A percentile compares a stretch with the other conserved stretches of the same genome.
These are phyloP conservation scores for Capsella rubella DNA, from an alignment of 441 rosid genomes.

Conservation along the genomic window DNA sequence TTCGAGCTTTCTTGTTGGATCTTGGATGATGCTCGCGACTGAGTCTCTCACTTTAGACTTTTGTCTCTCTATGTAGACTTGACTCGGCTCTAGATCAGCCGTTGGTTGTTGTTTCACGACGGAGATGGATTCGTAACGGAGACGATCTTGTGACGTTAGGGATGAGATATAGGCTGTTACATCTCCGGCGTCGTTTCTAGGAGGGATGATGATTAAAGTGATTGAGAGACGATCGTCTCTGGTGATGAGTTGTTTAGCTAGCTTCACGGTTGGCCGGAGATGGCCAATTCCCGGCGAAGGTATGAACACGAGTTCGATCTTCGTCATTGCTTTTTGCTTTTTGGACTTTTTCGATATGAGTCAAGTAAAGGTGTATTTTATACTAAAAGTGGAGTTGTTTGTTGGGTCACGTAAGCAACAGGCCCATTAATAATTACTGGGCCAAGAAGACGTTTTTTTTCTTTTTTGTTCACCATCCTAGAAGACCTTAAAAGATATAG, in stretches of 20 bases:
- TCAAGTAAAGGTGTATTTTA: background rate
- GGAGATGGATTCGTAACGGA: slow-evolving; percentile 47
- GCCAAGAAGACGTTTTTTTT: background rate
- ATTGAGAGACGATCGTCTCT: slow-evolving; percentile 46
- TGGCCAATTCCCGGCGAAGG: slow-evolving; percentile 48
- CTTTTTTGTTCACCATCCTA: background rate
- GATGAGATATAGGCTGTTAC: slow-evolving; percentile 16
- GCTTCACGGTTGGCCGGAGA: slow-evolving; percentile 46
- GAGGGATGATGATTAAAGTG: slow-evolving; percentile 48
- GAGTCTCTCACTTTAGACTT: slow-evolving; percentile 40
- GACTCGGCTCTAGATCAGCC: background rate
- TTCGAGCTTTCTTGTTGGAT: slow-evolving; percentile 12
- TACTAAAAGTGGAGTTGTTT: background rate
- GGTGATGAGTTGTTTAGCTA: slow-evolving; percentile 44
- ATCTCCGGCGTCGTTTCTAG: background rate
- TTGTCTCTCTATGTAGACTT: slow-evolving; percentile 35
- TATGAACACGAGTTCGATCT: slow-evolving; percentile 31
- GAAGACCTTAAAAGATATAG: no score
- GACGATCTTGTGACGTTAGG: slow-evolving; percentile 3
- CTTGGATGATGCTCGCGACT: background rate
- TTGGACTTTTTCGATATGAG: no score
- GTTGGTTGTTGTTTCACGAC: background rate
- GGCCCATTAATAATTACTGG: background rate
- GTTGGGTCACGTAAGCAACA: background rate
- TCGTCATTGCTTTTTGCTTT: slow-evolving; percentile 9